These are phyloP conservation scores for Strobilomyces confusus DNA, from an alignment of 768 basidiomycete species.

Conservation along the genomic window DNA sequence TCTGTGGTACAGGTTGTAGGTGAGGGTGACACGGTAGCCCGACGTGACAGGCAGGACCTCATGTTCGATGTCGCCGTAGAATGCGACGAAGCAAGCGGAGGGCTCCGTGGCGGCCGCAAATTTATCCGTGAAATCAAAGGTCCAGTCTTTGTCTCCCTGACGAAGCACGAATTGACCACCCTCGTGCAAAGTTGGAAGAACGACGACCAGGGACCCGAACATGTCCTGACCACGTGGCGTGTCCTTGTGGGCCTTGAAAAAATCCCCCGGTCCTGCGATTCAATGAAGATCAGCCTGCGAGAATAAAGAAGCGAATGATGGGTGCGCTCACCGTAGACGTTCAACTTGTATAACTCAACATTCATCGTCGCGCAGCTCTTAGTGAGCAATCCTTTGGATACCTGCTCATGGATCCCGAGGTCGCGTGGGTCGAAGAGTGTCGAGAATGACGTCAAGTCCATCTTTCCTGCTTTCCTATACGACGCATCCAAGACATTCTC, in stretches of 20 bases:
- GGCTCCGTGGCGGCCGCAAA: conserved; percentile 1
- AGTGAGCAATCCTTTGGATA: conserved; percentile 3
- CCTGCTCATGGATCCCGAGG: conserved; percentile 1
- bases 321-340: conserved; percentile 38
- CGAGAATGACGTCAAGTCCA: conserved; percentile 36
- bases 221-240: conserved; percentile 38
- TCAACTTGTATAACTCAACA: conserved; percentile 42
- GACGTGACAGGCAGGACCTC: conserved; percentile 40
- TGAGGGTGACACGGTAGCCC: conserved; percentile 43
- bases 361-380: background rate
- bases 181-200: conserved; percentile 38
- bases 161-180: conserved; percentile 13
- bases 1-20: conserved; percentile 36
- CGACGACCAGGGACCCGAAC: conserved; percentile 50
- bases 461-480: conserved; percentile 43
- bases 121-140: background rate
- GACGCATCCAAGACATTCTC: conserved; percentile 4
- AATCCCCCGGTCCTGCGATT: conserved; percentile 2
- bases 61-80: conserved; percentile 43
- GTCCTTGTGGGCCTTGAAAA: conserved; percentile 11
- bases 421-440: background rate
- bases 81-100: conserved; percentile 37
- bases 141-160: conserved; percentile 3
- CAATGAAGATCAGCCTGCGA: background rate
- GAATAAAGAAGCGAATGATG: background rate